Conservation (phyloP, 306 rosid genomes). For the Medicago lupulina region DNA sequence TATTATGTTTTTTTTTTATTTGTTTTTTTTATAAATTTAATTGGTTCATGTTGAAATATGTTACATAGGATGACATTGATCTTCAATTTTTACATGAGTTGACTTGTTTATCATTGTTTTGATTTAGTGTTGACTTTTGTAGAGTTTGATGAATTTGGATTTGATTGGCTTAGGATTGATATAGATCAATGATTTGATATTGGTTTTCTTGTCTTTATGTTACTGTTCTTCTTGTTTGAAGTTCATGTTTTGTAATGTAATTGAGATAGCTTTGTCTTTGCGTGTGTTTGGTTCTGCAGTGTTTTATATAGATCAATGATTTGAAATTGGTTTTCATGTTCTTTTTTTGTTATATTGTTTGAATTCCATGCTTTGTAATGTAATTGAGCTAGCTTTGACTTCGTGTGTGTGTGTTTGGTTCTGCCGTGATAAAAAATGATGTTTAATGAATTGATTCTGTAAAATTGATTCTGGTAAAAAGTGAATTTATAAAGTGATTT, state of each 20-base stretch:
- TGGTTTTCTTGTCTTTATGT: not conserved
- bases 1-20: not conserved
- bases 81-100: slow-evolving; percentile 2
- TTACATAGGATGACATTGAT: not conserved
- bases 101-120: slow-evolving; percentile 16
- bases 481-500: too few relatives aligned
- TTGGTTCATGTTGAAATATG: not conserved
- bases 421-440: not conserved
- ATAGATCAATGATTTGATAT: slow-evolving; percentile 25
- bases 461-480: too few relatives aligned
- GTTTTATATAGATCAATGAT: not conserved
- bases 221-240: not conserved
- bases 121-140: slow-evolving; percentile 25
- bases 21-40: not conserved
- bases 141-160: slow-evolving; percentile 41
- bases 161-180: not conserved
- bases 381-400: slow-evolving; percentile 25
- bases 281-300: not conserved
- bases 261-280: slow-evolving; percentile 3
- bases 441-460: too few relatives aligned
- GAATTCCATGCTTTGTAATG: not conserved
- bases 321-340: not conserved
- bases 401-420: too few relatives aligned
- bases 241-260: slow-evolving; percentile 12
- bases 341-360: not conserved